A percentile compares a stretch with the other conserved stretches of the same genome.
Evolutionary conservation across 208 protist species (phyloP).

Genomic region (Acanthamoeba healyi): DNA sequence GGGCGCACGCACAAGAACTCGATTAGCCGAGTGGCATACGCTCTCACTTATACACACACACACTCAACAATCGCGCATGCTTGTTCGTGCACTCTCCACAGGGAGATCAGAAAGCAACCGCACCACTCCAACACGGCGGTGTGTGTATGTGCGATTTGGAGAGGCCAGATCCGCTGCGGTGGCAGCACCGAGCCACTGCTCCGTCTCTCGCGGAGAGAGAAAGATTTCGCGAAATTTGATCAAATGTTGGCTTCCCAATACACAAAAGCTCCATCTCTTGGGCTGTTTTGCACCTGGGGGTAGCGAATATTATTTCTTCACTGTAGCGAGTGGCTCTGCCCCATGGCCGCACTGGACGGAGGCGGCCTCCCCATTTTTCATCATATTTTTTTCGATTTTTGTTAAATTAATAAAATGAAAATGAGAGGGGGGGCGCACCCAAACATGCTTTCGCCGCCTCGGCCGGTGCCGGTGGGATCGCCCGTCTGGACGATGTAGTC

Average conservation of each 20-base stretch:
- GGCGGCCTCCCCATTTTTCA: not conserved
- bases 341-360: not conserved
- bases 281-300: not conserved
- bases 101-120: not conserved
- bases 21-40: not conserved
- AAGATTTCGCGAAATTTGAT: not conserved
- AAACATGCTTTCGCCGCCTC: constrained; percentile 89
- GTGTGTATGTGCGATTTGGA: not conserved
- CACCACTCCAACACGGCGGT: not conserved
- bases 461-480: constrained; percentile 91
- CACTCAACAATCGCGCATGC: too few species aligned
- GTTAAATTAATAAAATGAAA: not conserved
- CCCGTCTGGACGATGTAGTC: constrained; percentile 93
- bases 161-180: constrained; percentile 3
- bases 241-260: constrained; percentile 15
- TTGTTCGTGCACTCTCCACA: too few species aligned
- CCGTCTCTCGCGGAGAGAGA: not conserved
- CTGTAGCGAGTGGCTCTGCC: not conserved
- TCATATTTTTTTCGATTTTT: not conserved
- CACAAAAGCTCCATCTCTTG: not conserved
- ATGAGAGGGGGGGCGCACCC: constrained; percentile 71
- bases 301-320: not conserved
- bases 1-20: not conserved
- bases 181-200: constrained; percentile 3
- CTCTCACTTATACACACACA: not conserved